Base-by-base conservation (phyloP, 2,329 filamentous ascomycete genomes). In the Cladosporium sp. region DNA sequence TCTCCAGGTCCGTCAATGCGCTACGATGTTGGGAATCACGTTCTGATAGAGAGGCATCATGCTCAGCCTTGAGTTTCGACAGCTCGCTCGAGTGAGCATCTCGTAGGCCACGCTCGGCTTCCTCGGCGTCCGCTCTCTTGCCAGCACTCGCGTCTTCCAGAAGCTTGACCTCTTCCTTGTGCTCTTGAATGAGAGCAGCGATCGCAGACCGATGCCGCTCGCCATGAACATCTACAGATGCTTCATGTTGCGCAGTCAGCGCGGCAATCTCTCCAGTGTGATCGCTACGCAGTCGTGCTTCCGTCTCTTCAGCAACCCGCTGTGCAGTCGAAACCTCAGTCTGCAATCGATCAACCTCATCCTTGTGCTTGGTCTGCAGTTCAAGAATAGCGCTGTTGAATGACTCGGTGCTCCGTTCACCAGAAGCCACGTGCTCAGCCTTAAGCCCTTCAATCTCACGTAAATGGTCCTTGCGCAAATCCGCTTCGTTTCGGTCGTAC, bases 291-390 rank as follows among this genome's bases (percentile, higher is more conserved):
- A 62, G 8, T 7, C 26, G 21, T 25, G 14, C 46, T 13, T 62
- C 46, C 11, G 32, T 34, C 58, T 49, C 43, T 61, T 61, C 48
- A 16, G 28, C 48, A 5, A 26, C 16, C 46, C 53, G 30, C 16
- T 28, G 6, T n/a, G 59, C 48, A 5, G 59, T n/a, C 18, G 59
- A n/a, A 1, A 25, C 25, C 11, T 48, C 57, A 28, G 34, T 48
- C 36, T 48, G 36, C 11, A 59, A n/a, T 14, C 57, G 25, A 23
- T 4, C 18, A 30, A 51, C 16, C 18, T 51, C 59, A 28, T 58
- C 65, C 3, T 30, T 34, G 49, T 67, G 53, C 26, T 65, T 65
- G 30, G 54, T 63, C 16, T 53, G 32, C 5, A 69, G 16, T 14
- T 64, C 58, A 14, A 57, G 53, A 21, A 69, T 26, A 18, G 53